These are phyloP conservation scores for Yamadazyma paraphyllophila DNA, from an alignment of 805 yeast genomes.

Conservation along the genomic window DNA sequence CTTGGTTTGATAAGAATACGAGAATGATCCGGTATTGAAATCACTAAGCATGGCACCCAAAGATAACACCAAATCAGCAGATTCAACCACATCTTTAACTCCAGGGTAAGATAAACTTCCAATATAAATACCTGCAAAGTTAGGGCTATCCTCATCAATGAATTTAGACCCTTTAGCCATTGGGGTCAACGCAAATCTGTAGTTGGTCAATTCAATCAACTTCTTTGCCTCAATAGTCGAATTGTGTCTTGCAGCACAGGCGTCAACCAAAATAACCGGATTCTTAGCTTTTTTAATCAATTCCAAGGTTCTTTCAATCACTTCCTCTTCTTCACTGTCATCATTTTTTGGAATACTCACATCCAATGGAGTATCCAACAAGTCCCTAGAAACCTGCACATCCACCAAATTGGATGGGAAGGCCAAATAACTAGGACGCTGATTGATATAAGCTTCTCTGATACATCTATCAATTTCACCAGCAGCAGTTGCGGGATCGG, in stretches of 20 bases:
- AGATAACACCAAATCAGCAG: constrained; percentile 65
- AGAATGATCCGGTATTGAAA: constrained; percentile 87
- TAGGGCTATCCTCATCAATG: constrained; percentile 66
- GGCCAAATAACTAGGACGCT: constrained; percentile 81
- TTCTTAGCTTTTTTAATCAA: constrained; percentile 58
- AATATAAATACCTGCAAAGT: constrained; percentile 83
- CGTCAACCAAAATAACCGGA: constrained; percentile 80
- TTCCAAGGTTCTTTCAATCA: constrained; percentile 39
- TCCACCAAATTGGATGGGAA: constrained; percentile 81
- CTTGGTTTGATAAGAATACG: constrained; percentile 70
- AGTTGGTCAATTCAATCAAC: constrained; percentile 65
- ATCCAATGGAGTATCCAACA: constrained; percentile 65
- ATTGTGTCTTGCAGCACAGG: constrained; percentile 79
- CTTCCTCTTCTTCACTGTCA: constrained; percentile 38
- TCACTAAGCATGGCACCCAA: constrained; percentile 84
- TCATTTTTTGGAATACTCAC: constrained; percentile 36
- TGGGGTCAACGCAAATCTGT: constrained; percentile 83
- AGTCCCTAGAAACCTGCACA: constrained; percentile 52
- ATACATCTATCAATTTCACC: constrained; percentile 71
- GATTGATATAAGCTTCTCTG: constrained; percentile 64
- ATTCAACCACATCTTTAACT: constrained; percentile 15
- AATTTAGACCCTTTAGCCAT: constrained; percentile 73
- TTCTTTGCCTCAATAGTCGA: constrained; percentile 61
- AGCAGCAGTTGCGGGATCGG: constrained; percentile 65
- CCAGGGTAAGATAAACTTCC: constrained; percentile 61